Conservation (phyloP, 1,284 basidiomycete species). For the Ganoderma sinense region DNA sequence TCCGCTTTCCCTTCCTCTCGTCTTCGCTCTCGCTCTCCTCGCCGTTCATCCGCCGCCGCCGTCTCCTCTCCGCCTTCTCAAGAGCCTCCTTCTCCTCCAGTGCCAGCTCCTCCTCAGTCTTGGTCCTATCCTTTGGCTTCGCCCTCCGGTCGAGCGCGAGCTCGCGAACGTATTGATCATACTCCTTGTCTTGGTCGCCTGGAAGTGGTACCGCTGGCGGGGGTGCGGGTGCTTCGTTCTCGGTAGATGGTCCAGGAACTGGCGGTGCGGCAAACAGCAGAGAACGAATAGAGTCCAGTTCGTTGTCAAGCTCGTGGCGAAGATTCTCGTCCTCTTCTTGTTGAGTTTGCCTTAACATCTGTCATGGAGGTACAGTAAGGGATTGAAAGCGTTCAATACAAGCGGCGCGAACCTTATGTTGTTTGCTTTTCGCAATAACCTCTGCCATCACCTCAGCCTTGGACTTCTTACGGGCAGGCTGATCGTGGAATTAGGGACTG, state of each 20-base stretch:
- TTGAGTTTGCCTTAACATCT: constrained; percentile 90
- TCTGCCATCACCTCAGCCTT: constrained; percentile 99
- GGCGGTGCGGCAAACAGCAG: constrained; percentile 73
- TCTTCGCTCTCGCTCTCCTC: constrained; percentile 73
- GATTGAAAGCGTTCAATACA: neutral
- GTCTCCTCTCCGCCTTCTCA: constrained; percentile 85
- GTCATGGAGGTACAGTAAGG: neutral
- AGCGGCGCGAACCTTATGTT: constrained; percentile 73
- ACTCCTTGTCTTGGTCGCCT: constrained; percentile 57
- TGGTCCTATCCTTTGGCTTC: constrained; percentile 94
- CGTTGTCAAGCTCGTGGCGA: constrained; percentile 89
- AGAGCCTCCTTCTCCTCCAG: constrained; percentile 88
- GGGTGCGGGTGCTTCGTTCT: neutral
- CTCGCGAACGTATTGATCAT: constrained; percentile 92
- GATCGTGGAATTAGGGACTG: constrained; percentile 10
- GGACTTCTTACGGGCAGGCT: constrained; percentile 86
- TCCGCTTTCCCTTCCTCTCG: constrained; percentile 57
- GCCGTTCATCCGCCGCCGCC: constrained; percentile 89
- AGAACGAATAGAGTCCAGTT: constrained; percentile 85
- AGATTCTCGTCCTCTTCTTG: constrained; percentile 88
- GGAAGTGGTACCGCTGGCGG: constrained; percentile 12
- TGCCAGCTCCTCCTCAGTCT: constrained; percentile 95
- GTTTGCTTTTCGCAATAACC: constrained; percentile 97
- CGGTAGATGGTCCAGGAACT: constrained; percentile 29
- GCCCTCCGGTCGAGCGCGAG: constrained; percentile 94